Evolutionary conservation across 1,284 basidiomycete genomes (phyloP), one percentile per base, ranked within the genome.

Genomic region (Gymnopus androsaceus): DNA sequence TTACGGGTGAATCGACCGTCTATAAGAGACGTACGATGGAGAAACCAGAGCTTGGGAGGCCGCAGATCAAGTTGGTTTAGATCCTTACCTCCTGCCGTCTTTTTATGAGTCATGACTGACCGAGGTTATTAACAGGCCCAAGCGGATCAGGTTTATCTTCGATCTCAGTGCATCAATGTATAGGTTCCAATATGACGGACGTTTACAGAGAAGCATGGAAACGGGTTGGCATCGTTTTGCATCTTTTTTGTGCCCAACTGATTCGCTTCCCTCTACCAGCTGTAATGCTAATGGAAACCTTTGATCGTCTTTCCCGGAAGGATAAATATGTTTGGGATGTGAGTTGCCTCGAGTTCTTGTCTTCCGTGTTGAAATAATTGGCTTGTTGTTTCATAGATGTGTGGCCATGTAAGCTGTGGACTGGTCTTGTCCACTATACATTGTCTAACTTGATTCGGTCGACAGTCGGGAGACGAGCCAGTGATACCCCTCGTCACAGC

Each of bases 301-400:
- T 87, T 63, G 77, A 82, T 51, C 77, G 78, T 8, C 69, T 87
- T 9, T 79, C 81, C 4, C 67, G 82, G 48, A 85, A 85, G 65
- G 84, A 86, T 61, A 87, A 87, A 67, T 87, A 84, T 65, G 80
- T 81, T 9, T 87, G 85, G 85, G 85, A 87, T 76, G 85, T 86
- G 61, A 71, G 83, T 74, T 15, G 12, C 37, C 15, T 28, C 2
- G n/a, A n/a, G 49, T 34, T 17, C 6, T 53, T 52, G 15, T 27
- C 50, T 28, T n/a, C 23, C 12, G n/a, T 21, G 27, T 9, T 46
- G 57, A 49, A 44, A 40, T 38, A 30, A 56, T 58, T 51, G 54
- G 17, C 30, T 14, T 3, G 53, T 25, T 15, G n/a, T 28, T 47
- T 31, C 25, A 27, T 60, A 87, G 84, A 84, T 87, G 58, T 82